These are phyloP conservation scores for Aspergillus phoenicis DNA, from an alignment of 2,329 filamentous ascomycete genomes.

Conservation along the genomic window DNA sequence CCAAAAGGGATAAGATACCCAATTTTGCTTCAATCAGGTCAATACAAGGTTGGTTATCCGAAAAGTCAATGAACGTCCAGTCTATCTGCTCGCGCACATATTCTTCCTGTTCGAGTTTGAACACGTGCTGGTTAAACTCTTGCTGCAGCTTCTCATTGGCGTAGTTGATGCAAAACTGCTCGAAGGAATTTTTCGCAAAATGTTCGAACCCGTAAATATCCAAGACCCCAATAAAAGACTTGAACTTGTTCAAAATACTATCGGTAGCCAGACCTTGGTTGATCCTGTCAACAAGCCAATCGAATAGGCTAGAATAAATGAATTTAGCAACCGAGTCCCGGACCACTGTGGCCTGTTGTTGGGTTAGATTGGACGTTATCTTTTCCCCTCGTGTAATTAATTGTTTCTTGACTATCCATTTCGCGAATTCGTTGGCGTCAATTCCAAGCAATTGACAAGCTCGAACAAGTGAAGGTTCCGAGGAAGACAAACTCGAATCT, in stretches of 20 bases:
- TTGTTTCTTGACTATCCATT: slow-evolving; percentile 99
- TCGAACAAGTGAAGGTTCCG: slow-evolving; percentile 78
- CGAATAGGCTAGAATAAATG: slow-evolving; percentile 96
- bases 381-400: slow-evolving; percentile 94
- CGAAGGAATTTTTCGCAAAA: slow-evolving; percentile 99
- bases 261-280: slow-evolving; percentile 88
- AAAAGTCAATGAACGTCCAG: slow-evolving; percentile 99
- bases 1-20: slow-evolving; percentile 85
- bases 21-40: slow-evolving; percentile 97
- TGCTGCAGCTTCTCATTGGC: slow-evolving; percentile 99
- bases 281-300: slow-evolving; percentile 98
- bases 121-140: slow-evolving; percentile 98
- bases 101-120: slow-evolving; percentile 98
- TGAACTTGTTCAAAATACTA: slow-evolving; percentile 77
- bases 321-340: slow-evolving; percentile 98
- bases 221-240: slow-evolving; percentile 93
- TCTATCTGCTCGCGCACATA: slow-evolving; percentile 95
- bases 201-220: slow-evolving; percentile 99
- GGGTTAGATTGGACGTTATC: slow-evolving; percentile 92
- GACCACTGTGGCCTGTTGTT: slow-evolving; percentile 90
- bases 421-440: slow-evolving; percentile 81
- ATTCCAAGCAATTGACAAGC: slow-evolving; percentile 88
- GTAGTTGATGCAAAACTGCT: slow-evolving; percentile 99
- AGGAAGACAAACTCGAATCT: slow-evolving; percentile 78
- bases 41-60: slow-evolving; percentile 98